Percentiles rank a stretch among this genome's conserved stretches.
These are phyloP conservation scores for Quercus rubra DNA, from an alignment of 306 rosid genomes.

Conservation along the genomic window DNA sequence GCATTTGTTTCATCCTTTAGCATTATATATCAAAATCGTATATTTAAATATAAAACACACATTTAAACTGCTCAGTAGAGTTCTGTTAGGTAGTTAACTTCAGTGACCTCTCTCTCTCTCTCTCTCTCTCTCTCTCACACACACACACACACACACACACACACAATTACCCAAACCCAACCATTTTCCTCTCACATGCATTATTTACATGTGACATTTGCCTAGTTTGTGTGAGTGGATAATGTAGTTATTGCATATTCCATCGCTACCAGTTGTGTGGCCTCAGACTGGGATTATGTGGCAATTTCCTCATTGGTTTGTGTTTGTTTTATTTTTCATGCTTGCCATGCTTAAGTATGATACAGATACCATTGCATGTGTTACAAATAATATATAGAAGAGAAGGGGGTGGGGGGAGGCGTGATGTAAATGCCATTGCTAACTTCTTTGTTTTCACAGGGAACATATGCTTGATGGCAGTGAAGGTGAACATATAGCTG, in stretches of 20 bases:
- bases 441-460: slow-evolving; percentile 34
- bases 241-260: not conserved
- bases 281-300: not conserved
- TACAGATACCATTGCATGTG: not conserved
- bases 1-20: not conserved
- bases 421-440: not conserved
- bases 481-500: slow-evolving; percentile 30
- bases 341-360: not conserved
- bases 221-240: not conserved
- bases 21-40: not conserved
- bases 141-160: no score
- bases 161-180: not conserved
- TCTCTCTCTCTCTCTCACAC: not conserved
- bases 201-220: not conserved
- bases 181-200: not conserved
- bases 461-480: slow-evolving; percentile 49
- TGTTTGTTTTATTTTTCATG: not conserved
- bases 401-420: not conserved
- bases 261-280: not conserved
- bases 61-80: not conserved
- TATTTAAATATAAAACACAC: not conserved
- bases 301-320: not conserved
- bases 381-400: not conserved
- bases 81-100: not conserved
- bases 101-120: not conserved